A percentile compares a stretch with the other conserved stretches of the same genome.
phyloP scores from a whole-genome alignment of 768 basidiomycete genomes.

The Daedaleopsis sinensis region DNA sequence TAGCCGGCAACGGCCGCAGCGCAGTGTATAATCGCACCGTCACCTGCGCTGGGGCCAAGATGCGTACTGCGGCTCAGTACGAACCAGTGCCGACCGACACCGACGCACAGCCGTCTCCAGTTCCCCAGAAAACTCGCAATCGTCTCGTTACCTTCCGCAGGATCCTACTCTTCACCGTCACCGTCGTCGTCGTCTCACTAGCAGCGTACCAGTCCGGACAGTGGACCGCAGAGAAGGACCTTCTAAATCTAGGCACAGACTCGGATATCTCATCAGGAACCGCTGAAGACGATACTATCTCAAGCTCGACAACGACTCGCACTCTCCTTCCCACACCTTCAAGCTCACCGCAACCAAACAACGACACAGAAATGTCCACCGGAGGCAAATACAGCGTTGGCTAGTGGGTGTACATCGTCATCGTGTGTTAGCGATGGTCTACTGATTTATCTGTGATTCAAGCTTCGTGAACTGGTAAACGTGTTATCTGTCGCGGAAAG shows the following conservation, averaged over 20 bases:
- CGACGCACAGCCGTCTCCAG: conserved; percentile 24
- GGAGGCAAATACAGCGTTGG: conserved; percentile 75
- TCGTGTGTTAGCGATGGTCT: not conserved
- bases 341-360: not conserved
- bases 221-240: conserved; percentile 33
- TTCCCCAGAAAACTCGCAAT: conserved; percentile 23
- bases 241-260: not conserved
- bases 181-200: conserved; percentile 42
- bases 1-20: conserved; percentile 15
- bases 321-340: not conserved
- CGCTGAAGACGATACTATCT: conserved; percentile 7
- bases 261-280: conserved; percentile 4
- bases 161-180: conserved; percentile 38
- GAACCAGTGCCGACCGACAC: conserved; percentile 37
- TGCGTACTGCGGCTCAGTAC: conserved; percentile 27
- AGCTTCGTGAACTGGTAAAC: conserved; percentile 80
- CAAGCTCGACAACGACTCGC: not conserved
- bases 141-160: conserved; percentile 32
- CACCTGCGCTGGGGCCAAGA: conserved; percentile 4
- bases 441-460: conserved; percentile 9
- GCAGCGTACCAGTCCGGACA: conserved; percentile 47
- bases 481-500: not conserved
- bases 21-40: not conserved
- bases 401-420: conserved; percentile 58
- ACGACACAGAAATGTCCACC: conserved; percentile 37